phyloP scores from a whole-genome alignment of 225 moss, liverwort and hornwort species.

The Pseudisothecium myosuroides region DNA sequence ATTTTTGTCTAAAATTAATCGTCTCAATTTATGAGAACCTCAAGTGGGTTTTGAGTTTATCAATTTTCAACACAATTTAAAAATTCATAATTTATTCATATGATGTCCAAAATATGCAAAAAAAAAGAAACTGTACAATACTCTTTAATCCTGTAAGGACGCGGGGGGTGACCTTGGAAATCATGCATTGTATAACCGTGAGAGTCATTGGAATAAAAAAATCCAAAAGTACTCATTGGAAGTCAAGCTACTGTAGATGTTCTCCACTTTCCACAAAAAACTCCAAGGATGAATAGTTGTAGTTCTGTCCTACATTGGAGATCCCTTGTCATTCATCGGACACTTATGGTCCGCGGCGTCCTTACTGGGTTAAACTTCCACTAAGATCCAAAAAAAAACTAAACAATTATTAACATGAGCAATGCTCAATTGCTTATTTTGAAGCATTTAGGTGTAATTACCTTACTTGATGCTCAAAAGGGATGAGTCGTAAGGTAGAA shows the following conservation, averaged over 20 bases:
- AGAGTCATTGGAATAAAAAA: too few relatives aligned
- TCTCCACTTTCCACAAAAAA: too few relatives aligned
- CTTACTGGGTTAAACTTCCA: too few relatives aligned
- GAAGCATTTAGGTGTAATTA: neutral
- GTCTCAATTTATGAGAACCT: neutral
- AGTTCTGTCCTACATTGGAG: too few relatives aligned
- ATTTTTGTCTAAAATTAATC: rapidly evolving
- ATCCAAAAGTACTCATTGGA: too few relatives aligned
- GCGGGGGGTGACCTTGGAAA: too few relatives aligned
- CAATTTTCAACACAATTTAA: neutral
- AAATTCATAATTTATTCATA: neutral
- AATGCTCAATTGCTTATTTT: neutral
- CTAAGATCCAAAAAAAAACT: neutral
- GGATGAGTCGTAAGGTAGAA: rapidly evolving
- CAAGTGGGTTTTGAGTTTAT: rapidly evolving
- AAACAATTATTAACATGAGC: rapidly evolving
- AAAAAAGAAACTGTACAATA: rapidly evolving
- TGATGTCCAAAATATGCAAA: neutral
- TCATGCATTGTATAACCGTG: too few relatives aligned
- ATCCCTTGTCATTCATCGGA: too few relatives aligned
- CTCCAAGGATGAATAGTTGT: too few relatives aligned
- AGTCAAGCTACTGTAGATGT: too few relatives aligned
- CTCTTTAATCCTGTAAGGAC: too few relatives aligned
- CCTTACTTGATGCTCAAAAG: neutral
- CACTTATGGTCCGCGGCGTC: too few relatives aligned